phyloP scores from a whole-genome alignment of 2,329 filamentous ascomycete species.

The Monascus ruber region DNA sequence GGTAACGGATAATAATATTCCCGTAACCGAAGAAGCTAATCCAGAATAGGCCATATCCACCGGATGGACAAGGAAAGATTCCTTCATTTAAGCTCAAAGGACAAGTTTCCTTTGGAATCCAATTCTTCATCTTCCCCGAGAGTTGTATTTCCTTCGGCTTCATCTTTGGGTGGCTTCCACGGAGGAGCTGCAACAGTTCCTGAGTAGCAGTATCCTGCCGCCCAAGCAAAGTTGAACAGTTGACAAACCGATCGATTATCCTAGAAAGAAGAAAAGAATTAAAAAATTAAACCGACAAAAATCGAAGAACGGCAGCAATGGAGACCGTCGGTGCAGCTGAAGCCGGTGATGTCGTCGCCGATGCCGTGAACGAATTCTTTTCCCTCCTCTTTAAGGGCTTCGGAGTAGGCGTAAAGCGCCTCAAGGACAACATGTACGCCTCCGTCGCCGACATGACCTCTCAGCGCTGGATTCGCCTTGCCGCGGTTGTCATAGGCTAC shows the following conservation, averaged over 20 bases:
- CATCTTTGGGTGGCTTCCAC: too few species aligned
- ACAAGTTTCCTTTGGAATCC: too few species aligned
- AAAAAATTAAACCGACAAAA: not conserved
- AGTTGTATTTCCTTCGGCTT: too few species aligned
- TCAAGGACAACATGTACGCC: conserved; percentile 29
- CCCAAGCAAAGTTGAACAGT: too few species aligned
- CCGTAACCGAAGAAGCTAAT: too few species aligned
- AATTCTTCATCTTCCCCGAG: too few species aligned
- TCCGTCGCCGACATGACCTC: conserved; percentile 34
- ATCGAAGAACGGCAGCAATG: conserved; percentile 11
- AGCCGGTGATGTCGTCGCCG: conserved; percentile 11
- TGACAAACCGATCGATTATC: not conserved
- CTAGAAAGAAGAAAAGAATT: conserved; percentile 1
- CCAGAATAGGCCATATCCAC: too few species aligned
- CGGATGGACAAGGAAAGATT: too few species aligned
- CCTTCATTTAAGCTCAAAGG: too few species aligned
- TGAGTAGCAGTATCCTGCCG: too few species aligned
- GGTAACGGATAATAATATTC: too few species aligned
- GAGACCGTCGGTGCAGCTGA: conserved; percentile 10
- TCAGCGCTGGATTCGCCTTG: conserved; percentile 51
- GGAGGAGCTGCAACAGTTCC: too few species aligned
- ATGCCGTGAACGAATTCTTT: conserved; percentile 21
- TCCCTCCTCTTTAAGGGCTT: conserved; percentile 16
- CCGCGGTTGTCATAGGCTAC: conserved; percentile 63
- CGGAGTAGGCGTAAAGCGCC: conserved; percentile 14